A percentile compares a stretch with the other conserved stretches of the same genome.
These are phyloP conservation scores for Prunella vulgaris DNA, from an alignment of 257 asterid species.

Conservation along the genomic window DNA sequence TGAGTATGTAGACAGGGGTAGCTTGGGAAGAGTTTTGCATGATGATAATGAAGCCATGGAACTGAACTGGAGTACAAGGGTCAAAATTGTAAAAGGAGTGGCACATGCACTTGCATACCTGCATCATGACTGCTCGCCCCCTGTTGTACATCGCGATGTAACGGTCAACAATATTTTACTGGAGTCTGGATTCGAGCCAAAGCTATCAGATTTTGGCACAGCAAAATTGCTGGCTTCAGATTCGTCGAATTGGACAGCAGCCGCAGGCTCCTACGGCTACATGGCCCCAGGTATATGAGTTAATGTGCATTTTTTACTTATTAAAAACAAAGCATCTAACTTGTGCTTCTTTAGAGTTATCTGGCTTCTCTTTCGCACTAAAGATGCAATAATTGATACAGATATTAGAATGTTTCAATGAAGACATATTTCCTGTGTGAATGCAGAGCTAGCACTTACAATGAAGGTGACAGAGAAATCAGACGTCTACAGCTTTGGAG, in stretches of 20 bases:
- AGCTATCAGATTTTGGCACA: slow-evolving; percentile 88
- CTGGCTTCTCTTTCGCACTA: slow-evolving; percentile 17
- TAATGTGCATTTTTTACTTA: background rate
- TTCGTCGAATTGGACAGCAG: slow-evolving; percentile 66
- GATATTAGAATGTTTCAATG: background rate
- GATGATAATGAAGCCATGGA: slow-evolving; percentile 48
- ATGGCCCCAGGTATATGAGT: slow-evolving; percentile 89
- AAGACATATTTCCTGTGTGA: background rate
- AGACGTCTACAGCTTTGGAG: slow-evolving; percentile 94
- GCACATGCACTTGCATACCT: slow-evolving; percentile 96
- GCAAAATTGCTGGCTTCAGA: slow-evolving; percentile 62
- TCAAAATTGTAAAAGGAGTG: slow-evolving; percentile 66
- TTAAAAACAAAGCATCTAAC: background rate
- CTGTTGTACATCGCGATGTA: slow-evolving; percentile 86
- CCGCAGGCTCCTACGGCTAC: slow-evolving; percentile 96
- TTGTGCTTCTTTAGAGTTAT: background rate
- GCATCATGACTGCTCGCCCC: slow-evolving; percentile 84
- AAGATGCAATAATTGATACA: background rate
- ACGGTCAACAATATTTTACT: slow-evolving; percentile 65
- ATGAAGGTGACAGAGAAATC: slow-evolving; percentile 82
- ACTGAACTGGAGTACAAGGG: slow-evolving; percentile 61
- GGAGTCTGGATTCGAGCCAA: slow-evolving; percentile 68
- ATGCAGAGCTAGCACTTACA: slow-evolving; percentile 75
- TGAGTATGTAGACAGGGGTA: slow-evolving; percentile 82
- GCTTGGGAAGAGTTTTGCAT: slow-evolving; percentile 49